A percentile compares a stretch with the other conserved stretches of the same genome.
phyloP scores from a whole-genome alignment of 306 rosid species.

The Biancaea sappan region DNA sequence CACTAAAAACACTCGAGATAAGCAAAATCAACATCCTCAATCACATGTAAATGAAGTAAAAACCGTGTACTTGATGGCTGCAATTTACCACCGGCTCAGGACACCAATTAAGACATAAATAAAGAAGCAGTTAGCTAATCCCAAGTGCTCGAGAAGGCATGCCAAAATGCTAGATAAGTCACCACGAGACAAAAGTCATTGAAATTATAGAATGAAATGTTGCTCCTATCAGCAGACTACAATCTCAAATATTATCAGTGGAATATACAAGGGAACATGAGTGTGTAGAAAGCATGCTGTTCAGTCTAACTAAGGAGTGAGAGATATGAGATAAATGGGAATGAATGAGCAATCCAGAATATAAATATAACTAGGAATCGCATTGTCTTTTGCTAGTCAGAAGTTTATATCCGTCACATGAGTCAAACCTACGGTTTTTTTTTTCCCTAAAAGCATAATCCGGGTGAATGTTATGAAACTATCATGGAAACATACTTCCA shows the following conservation, averaged over 20 bases:
- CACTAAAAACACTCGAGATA: not conserved
- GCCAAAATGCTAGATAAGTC: not conserved
- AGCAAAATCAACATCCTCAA: not conserved
- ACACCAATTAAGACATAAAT: not conserved
- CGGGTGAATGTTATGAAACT: not conserved
- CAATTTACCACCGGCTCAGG: not conserved
- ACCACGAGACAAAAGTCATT: not conserved
- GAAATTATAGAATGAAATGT: not conserved
- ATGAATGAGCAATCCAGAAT: not conserved
- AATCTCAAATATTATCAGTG: not conserved
- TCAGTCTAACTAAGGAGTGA: not conserved
- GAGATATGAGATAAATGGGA: not conserved
- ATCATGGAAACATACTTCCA: not conserved
- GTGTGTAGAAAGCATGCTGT: not conserved
- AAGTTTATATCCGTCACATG: not conserved
- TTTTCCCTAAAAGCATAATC: not conserved
- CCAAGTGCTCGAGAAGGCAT: not conserved
- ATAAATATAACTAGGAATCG: not conserved
- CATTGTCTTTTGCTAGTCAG: not conserved
- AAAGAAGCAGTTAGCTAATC: not conserved
- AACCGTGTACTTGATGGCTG: not conserved
- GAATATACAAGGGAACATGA: not conserved
- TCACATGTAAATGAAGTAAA: not conserved
- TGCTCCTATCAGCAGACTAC: not conserved
- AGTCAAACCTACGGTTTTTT: not conserved